Conservation (phyloP, 495 filamentous ascomycete species). For the Penicillium roqueforti region DNA sequence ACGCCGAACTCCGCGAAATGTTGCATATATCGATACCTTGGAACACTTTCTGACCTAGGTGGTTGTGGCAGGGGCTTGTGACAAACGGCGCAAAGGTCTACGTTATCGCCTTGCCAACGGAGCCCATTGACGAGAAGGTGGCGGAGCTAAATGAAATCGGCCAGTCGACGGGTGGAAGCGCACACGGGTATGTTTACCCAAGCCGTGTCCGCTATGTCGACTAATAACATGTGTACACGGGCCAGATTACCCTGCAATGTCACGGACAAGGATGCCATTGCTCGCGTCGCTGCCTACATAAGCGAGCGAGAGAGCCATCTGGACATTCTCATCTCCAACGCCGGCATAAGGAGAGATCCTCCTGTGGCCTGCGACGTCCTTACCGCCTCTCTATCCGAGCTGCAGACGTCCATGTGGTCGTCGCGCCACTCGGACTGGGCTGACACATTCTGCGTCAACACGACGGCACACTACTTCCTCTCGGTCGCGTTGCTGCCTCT, state of each 20-base stretch:
- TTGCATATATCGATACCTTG: no score
- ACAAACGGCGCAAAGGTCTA: constrained; percentile 44
- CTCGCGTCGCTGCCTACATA: constrained; percentile 20
- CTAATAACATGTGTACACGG: no score
- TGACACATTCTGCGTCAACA: constrained; percentile 39
- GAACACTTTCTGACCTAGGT: no score
- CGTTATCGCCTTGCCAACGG: constrained; percentile 31
- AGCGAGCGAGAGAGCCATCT: constrained; percentile 23
- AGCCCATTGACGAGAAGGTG: constrained; percentile 32
- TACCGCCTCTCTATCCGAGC: constrained; percentile 28
- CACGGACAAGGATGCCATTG: constrained; percentile 34
- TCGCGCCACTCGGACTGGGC: constrained; percentile 35
- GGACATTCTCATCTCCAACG: constrained; percentile 45
- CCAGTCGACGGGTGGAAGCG: constrained; percentile 26
- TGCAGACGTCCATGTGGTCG: constrained; percentile 45
- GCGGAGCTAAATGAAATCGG: constrained; percentile 31
- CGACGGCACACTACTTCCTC: constrained; percentile 43
- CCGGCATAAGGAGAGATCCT: constrained; percentile 42
- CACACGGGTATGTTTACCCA: constrained; percentile 39
- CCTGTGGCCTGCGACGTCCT: constrained; percentile 37
- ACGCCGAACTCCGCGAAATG: no score
- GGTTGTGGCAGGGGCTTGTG: constrained; percentile 43
- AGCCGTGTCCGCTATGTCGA: no score
- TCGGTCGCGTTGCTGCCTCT: constrained; percentile 39
- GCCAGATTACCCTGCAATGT: constrained; percentile 41